Base-by-base conservation (phyloP, 2,329 filamentous ascomycete species). In the Aciculosporium take region DNA sequence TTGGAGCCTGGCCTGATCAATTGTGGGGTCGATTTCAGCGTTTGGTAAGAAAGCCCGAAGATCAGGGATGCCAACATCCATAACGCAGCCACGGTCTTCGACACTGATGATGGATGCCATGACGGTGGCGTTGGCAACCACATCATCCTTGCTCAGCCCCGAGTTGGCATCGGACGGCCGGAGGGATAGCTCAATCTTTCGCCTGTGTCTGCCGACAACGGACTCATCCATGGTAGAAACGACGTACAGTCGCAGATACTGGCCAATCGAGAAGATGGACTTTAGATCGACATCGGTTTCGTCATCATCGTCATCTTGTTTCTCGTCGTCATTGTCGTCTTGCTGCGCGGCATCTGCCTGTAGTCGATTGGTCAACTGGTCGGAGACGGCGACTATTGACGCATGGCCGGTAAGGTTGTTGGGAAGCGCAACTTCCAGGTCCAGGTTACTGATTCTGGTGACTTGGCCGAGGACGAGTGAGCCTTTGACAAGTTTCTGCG, bases 1-100 rank as follows among this genome's bases (percentile, higher is more conserved):
- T 56, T 88, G 81, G 34, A 95, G 68, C 39, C 74, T 72, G 13
- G 79, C 71, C 47, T 84, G 71, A 5, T 79, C 66, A 15, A 83
- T 66, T 34, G 67, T 69, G 24, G 73, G 57, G 38, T 84, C 83
- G 15, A 95, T 66, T 56, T 95, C 87, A 55, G 82, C 86, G 46
- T 81, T 83, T 5, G 86, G 76, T 55, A 98, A 70, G 63, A 98
- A 98, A 3, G 84, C 91, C 48, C 79, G 80, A 40, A 88, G 59
- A 29, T 75, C 71, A 28, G 78, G 69, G 6, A 96, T 67, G 15
- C 86, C 86, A 29, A 96, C 64, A 51, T 95, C 86, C 86, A 98
- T 94, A 42, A 96, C 76, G 44, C 91, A 73, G 46, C 91, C 91
- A 55, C 94, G 88, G 53, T 98, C 93, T 61, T 98, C 89, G n/a